These are phyloP conservation scores for Stylonectria norvegica DNA, from an alignment of 2,329 filamentous ascomycete genomes.

Conservation along the genomic window DNA sequence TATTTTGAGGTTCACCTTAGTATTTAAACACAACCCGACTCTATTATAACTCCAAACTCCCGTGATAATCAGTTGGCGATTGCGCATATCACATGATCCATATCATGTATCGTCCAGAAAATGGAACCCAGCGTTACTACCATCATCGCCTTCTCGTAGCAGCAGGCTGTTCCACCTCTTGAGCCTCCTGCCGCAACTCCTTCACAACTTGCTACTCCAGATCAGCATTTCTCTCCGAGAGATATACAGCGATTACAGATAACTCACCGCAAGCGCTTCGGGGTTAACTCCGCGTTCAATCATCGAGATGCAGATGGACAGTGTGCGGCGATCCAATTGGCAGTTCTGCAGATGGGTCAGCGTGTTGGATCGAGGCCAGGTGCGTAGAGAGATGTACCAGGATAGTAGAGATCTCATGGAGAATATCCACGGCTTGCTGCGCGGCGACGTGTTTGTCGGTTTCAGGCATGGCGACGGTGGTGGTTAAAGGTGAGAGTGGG, in stretches of 20 bases:
- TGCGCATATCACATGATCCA: background rate
- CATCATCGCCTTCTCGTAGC: conserved; percentile 27
- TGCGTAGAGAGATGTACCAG: conserved; percentile 56
- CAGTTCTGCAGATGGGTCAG: conserved; percentile 66
- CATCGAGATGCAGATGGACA: conserved; percentile 93
- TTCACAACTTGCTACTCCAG: conserved; percentile 53
- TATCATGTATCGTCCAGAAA: too few relatives aligned
- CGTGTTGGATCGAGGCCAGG: background rate
- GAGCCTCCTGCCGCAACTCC: conserved; percentile 55
- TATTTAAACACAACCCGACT: background rate
- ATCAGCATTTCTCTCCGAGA: background rate
- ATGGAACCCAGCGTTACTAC: too few relatives aligned
- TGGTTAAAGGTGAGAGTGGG: conserved; percentile 3
- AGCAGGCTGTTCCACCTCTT: conserved; percentile 44
- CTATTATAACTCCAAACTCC: background rate
- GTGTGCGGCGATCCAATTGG: conserved; percentile 80
- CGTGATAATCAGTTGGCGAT: background rate
- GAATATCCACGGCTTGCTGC: conserved; percentile 77
- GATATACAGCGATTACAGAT: background rate
- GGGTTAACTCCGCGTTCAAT: conserved; percentile 98
- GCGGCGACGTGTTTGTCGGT: conserved; percentile 70
- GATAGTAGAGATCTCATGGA: conserved; percentile 83
- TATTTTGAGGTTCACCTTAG: too few relatives aligned
- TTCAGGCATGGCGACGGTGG: conserved; percentile 38
- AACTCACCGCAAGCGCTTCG: conserved; percentile 82